A percentile compares a stretch with the other conserved stretches of the same genome.
These are phyloP conservation scores for Wickerhamomyces sydowiorum DNA, from an alignment of 805 yeast genomes.

Conservation along the genomic window DNA sequence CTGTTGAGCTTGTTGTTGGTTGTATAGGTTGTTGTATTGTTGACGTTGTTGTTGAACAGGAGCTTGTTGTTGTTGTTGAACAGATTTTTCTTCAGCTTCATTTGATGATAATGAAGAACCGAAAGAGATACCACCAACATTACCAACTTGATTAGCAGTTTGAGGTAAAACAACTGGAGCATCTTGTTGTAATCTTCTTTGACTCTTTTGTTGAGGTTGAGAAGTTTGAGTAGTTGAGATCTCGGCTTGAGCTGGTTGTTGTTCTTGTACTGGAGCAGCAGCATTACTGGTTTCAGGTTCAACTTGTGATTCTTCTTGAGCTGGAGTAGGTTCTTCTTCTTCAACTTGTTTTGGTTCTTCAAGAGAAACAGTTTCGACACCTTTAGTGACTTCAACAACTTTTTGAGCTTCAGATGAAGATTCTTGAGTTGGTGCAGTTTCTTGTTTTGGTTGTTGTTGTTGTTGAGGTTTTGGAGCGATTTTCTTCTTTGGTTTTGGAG, in stretches of 20 bases:
- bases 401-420: slow-evolving; percentile 15
- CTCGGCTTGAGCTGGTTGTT: slow-evolving; percentile 20
- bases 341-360: neutral
- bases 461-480: slow-evolving; percentile 15
- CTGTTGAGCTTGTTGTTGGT: slow-evolving; percentile 5
- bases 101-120: slow-evolving; percentile 51
- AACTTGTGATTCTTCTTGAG: slow-evolving; percentile 2
- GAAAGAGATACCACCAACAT: slow-evolving; percentile 54
- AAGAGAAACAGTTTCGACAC: neutral
- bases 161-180: slow-evolving; percentile 50
- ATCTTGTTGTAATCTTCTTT: slow-evolving; percentile 34
- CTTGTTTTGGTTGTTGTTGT: slow-evolving; percentile 13
- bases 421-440: slow-evolving; percentile 30
- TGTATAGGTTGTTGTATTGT: neutral
- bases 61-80: slow-evolving; percentile 18
- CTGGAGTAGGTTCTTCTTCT: no score
- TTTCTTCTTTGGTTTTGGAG: slow-evolving; percentile 17
- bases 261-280: no score
- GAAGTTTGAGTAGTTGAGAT: slow-evolving; percentile 11
- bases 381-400: slow-evolving; percentile 8
- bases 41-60: slow-evolving; percentile 11
- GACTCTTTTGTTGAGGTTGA: slow-evolving; percentile 23
- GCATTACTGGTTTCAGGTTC: slow-evolving; percentile 6
- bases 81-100: slow-evolving; percentile 28
- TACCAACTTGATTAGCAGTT: slow-evolving; percentile 28